Evolutionary conservation across 371 early-diverging fungal genomes (phyloP).

Genomic region (Actinomortierella wolfii): DNA sequence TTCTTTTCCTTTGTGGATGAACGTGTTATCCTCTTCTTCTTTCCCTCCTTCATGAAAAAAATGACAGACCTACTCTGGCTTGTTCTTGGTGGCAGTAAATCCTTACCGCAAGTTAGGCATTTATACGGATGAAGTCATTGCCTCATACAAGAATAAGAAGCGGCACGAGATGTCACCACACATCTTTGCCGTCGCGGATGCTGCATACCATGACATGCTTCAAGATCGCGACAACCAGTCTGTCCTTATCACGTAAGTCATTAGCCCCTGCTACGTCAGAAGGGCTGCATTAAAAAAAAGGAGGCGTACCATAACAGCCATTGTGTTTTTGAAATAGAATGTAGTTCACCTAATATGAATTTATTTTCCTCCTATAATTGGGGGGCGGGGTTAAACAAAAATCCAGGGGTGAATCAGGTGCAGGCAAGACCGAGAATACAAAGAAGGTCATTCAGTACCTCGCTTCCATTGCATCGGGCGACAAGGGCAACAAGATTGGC

Average conservation of each 20-base stretch:
- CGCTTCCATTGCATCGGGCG: slow-evolving; percentile 83
- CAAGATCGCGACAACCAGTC: slow-evolving; percentile 96
- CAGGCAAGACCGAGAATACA: slow-evolving; percentile 99
- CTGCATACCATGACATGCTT: slow-evolving; percentile 96
- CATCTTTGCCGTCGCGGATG: slow-evolving; percentile 95
- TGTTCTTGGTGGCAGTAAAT: slow-evolving; percentile 99
- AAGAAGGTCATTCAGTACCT: slow-evolving; percentile 99
- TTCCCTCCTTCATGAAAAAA: too few species aligned
- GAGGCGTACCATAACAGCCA: background rate
- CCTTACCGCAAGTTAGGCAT: slow-evolving; percentile 96
- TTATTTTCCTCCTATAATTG: too few species aligned
- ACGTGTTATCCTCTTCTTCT: background rate
- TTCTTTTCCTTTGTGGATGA: background rate
- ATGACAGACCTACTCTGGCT: slow-evolving; percentile 96
- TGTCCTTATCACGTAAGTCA: slow-evolving; percentile 93
- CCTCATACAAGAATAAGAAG: slow-evolving; percentile 84
- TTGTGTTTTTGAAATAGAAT: background rate
- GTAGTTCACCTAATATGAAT: background rate
- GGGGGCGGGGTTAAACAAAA: background rate
- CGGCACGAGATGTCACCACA: slow-evolving; percentile 94
- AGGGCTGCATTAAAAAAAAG: background rate
- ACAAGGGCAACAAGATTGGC: slow-evolving; percentile 49
- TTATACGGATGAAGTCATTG: slow-evolving; percentile 85
- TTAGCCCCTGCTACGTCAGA: background rate
- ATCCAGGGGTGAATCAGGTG: slow-evolving; percentile 97